phyloP scores from a whole-genome alignment of 495 filamentous ascomycete species.

The Penicillium desertorum region DNA sequence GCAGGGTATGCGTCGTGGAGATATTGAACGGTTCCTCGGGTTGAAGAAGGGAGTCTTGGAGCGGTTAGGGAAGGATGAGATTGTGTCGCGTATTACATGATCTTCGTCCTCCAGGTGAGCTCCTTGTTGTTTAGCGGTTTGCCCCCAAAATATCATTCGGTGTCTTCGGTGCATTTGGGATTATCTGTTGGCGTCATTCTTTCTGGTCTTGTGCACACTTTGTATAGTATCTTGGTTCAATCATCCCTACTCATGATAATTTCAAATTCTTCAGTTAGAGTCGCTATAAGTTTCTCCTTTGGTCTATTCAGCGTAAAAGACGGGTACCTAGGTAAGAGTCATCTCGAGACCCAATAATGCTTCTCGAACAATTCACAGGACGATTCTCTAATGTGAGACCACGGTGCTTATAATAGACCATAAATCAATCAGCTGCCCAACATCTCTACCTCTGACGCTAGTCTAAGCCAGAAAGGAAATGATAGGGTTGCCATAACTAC shows the following conservation, averaged over 20 bases:
- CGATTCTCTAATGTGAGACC: too few species aligned
- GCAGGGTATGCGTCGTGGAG: conserved; percentile 43
- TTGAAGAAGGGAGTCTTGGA: conserved; percentile 58
- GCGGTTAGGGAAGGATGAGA: conserved; percentile 51
- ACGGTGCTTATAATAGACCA: too few species aligned
- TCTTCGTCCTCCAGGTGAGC: neutral
- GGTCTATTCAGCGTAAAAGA: neutral
- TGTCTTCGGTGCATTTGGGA: conserved; percentile 9
- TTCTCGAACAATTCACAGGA: too few species aligned
- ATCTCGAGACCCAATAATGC: too few species aligned
- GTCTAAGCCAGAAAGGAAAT: too few species aligned
- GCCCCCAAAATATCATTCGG: neutral
- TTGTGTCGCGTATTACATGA: conserved; percentile 44
- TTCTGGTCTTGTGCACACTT: neutral
- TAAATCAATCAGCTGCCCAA: too few species aligned
- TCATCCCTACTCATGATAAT: conserved; percentile 12
- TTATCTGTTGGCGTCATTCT: conserved; percentile 4
- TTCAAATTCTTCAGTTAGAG: neutral
- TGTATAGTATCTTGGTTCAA: conserved; percentile 3
- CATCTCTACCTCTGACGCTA: too few species aligned
- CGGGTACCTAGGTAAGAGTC: too few species aligned
- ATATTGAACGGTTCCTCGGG: conserved; percentile 61
- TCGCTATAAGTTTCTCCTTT: neutral
- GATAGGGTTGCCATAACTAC: too few species aligned
- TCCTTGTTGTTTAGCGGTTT: neutral